Base-by-base conservation (phyloP, 768 basidiomycete genomes). In the Lactarius hengduanensis region DNA sequence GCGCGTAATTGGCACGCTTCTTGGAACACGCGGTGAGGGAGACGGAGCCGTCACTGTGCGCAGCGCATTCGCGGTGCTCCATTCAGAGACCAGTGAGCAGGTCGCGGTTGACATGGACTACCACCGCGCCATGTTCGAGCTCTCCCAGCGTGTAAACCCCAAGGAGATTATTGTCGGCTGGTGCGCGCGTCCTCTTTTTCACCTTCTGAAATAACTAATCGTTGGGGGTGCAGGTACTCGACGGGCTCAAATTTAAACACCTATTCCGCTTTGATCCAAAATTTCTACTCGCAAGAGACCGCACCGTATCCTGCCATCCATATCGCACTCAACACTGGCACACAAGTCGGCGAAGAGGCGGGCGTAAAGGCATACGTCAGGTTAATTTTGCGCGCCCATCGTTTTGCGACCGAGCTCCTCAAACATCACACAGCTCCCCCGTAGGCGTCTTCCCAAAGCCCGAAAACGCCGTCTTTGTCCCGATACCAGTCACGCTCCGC, bases 71-170 rank as follows among this genome's bases (percentile, higher is more conserved):
- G 94, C 94, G 22, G 94, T 98, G 36, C 83, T 96, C 54, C 95
- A 98, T 77, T 90, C 87, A 74, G 93, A 96, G 79, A 92, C 90
- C 34, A 87, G 86, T 74, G 92, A 96, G 73, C 93, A 94, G 78
- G 92, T 96, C 53, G 94, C 93, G 4, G 91, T 98, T 67, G 96
- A 98, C 75, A 94, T 94, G 88, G 94, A 96, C 59, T 97, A 98
- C 78, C 94, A 96, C 75, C 87, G 89, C 70, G 85, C 88, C 50
- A 94, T 98, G 91, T 92, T 91, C 72, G 95, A 98, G 68, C 81
- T 98, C 59, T 87, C 93, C 77, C 85, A 88, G 74, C 92, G 86
- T 77, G 91, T 88, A 58, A 90, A 86, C 74, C 87, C 91, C 34
- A 90, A 88, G 74, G 94, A 96, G 76, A 86, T 88, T 59, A 94